Percentiles rank a stretch among this genome's conserved stretches.
phyloP scores from a whole-genome alignment of 208 protist species.

The Acanthamoeba culbertsoni region DNA sequence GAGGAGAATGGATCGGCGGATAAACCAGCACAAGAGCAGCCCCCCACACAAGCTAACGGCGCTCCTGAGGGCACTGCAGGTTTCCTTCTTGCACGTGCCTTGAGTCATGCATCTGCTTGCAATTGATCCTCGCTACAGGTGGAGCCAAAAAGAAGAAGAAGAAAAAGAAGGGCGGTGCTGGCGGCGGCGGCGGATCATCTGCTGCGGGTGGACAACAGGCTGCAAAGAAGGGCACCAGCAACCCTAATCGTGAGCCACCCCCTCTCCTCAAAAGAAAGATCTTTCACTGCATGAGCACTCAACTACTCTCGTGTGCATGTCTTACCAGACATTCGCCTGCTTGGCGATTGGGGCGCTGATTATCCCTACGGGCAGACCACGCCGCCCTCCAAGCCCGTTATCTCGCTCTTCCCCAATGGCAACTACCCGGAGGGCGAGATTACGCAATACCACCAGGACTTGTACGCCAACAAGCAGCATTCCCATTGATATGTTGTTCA shows the following conservation, averaged over 20 bases:
- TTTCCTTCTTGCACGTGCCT: background rate
- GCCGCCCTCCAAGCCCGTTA: conserved; percentile 91
- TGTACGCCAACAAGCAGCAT: too few relatives aligned
- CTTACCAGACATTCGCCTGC: background rate
- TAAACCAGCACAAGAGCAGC: background rate
- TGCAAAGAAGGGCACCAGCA: conserved; percentile 44
- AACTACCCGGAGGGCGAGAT: conserved; percentile 89
- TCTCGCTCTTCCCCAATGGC: conserved; percentile 84
- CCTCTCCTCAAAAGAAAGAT: background rate
- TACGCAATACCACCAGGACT: conserved; percentile 88
- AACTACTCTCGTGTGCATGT: background rate
- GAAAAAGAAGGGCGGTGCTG: background rate
- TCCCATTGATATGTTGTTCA: too few relatives aligned
- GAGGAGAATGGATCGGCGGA: background rate
- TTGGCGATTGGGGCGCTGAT: background rate
- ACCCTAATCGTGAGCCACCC: background rate
- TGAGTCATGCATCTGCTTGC: background rate
- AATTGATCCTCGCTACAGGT: background rate
- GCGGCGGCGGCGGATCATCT: background rate
- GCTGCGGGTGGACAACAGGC: background rate
- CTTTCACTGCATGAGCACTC: background rate
- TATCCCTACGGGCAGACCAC: conserved; percentile 72
- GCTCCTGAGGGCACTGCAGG: background rate
- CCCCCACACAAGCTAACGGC: background rate
- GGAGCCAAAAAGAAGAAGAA: conserved; percentile 22